phyloP scores from a whole-genome alignment of 2,329 filamentous ascomycete species.

The Claviceps africana region DNA sequence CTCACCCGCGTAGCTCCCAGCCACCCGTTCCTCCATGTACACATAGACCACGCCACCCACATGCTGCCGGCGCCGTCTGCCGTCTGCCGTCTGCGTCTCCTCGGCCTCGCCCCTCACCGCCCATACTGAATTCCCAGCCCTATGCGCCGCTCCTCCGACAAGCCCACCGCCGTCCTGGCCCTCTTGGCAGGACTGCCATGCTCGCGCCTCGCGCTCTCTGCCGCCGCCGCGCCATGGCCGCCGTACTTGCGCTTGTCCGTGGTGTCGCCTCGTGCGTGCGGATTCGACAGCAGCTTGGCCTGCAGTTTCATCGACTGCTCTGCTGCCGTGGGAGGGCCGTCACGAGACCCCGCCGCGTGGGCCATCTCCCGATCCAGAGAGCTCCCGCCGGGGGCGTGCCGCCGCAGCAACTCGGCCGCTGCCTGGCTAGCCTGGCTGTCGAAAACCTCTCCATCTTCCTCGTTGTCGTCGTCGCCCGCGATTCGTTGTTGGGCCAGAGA shows the following conservation, averaged over 20 bases:
- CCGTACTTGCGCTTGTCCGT: slow-evolving; percentile 39
- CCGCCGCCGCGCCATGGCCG: slow-evolving; percentile 18
- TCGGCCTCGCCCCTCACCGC: too few relatives aligned
- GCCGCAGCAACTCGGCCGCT: slow-evolving; percentile 60
- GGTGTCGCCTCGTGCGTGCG: slow-evolving; percentile 21
- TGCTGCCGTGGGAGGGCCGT: slow-evolving; percentile 28
- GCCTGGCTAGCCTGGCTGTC: slow-evolving; percentile 68
- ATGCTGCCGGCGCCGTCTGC: too few relatives aligned
- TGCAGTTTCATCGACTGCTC: slow-evolving; percentile 34
- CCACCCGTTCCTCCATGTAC: too few relatives aligned
- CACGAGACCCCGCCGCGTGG: slow-evolving; percentile 27
- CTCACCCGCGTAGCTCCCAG: too few relatives aligned
- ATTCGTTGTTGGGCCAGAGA: slow-evolving; percentile 7
- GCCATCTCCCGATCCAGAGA: slow-evolving; percentile 39
- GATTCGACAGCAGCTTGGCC: slow-evolving; percentile 33
- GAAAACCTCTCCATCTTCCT: slow-evolving; percentile 38
- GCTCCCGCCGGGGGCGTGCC: slow-evolving; percentile 34
- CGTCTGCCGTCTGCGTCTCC: too few relatives aligned
- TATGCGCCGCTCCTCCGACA: slow-evolving; percentile 25
- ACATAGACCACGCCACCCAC: too few relatives aligned
- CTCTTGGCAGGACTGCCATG: slow-evolving; percentile 38
- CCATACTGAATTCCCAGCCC: slow-evolving; percentile 41
- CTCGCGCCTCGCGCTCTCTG: slow-evolving; percentile 21
- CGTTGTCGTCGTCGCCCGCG: slow-evolving; percentile 7
- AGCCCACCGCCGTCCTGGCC: slow-evolving; percentile 22